Conservation (phyloP, 345 rosid genomes). For the Cardamine resedifolia region DNA sequence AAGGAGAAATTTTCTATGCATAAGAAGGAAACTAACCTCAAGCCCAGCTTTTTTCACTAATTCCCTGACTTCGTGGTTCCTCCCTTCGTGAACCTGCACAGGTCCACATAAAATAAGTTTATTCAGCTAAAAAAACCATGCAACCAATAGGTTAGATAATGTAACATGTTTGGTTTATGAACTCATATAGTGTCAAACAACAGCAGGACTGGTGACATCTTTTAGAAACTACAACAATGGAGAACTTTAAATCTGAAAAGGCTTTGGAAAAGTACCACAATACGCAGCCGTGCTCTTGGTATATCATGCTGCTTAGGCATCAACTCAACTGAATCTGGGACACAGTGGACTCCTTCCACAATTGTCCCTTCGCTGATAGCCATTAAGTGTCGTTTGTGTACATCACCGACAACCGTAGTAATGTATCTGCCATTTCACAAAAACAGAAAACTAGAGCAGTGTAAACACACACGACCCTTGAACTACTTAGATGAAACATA, state of each 20-base stretch:
- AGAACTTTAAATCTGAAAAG: slow-evolving; percentile 5
- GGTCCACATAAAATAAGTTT: slow-evolving; percentile 2
- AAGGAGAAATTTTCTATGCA: neutral
- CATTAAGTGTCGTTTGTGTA: slow-evolving; percentile 63
- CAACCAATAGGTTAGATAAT: slow-evolving; percentile 14
- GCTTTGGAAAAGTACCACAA: slow-evolving; percentile 60
- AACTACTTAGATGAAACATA: neutral
- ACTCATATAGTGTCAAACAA: neutral
- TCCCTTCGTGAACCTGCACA: slow-evolving; percentile 93
- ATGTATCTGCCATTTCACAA: slow-evolving; percentile 60
- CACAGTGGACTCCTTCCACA: slow-evolving; percentile 75
- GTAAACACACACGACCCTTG: slow-evolving; percentile 11
- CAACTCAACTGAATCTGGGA: slow-evolving; percentile 87
- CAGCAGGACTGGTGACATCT: neutral
- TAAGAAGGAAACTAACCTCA: slow-evolving; percentile 60
- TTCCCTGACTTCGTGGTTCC: slow-evolving; percentile 95
- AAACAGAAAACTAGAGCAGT: neutral
- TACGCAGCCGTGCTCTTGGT: slow-evolving; percentile 69
- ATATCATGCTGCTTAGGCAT: slow-evolving; percentile 72
- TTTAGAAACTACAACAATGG: neutral
- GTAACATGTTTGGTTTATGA: neutral
- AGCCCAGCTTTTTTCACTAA: slow-evolving; percentile 93
- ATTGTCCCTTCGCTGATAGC: slow-evolving; percentile 72
- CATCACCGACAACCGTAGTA: slow-evolving; percentile 68
- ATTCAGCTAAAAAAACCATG: neutral